A percentile compares a stretch with the other conserved stretches of the same genome.
Conservation (phyloP, 371 early-diverging fungal genomes). For the Lichtheimia hyalospora region DNA sequence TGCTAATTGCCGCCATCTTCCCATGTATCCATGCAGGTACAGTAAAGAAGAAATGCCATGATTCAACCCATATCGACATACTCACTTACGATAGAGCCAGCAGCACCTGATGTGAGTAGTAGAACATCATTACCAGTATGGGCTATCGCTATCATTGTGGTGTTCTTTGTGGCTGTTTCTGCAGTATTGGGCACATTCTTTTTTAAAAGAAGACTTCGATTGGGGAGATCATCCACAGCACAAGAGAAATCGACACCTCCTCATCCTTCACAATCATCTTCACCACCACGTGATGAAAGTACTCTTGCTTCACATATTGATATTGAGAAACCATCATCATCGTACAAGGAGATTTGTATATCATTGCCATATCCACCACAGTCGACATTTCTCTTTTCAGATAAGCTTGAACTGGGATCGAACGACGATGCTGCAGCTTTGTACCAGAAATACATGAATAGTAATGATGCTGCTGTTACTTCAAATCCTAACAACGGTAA, state of each 20-base stretch:
- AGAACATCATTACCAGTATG: conserved; percentile 5
- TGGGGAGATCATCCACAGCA: too few relatives aligned
- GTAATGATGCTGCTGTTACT: conserved; percentile 8
- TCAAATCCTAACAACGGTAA: conserved; percentile 5
- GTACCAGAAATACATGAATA: conserved; percentile 27
- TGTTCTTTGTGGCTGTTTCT: conserved; percentile 6
- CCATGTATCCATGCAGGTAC: conserved; percentile 7
- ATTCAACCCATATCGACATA: too few relatives aligned
- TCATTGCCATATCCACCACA: conserved; percentile 28
- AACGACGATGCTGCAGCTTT: conserved; percentile 33
- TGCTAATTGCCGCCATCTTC: background rate
- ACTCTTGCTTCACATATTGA: background rate
- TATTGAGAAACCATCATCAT: background rate
- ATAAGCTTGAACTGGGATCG: conserved; percentile 43
- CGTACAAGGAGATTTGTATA: conserved; percentile 8
- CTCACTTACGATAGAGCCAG: too few relatives aligned
- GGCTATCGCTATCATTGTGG: conserved; percentile 20
- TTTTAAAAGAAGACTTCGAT: too few relatives aligned
- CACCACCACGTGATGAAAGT: background rate
- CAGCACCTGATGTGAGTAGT: too few relatives aligned
- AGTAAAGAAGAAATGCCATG: background rate
- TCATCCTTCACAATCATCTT: background rate
- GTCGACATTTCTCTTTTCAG: conserved; percentile 35
- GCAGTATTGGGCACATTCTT: too few relatives aligned
- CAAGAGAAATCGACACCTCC: background rate